Conservation (phyloP, 2,329 filamentous ascomycete species). For the Bipolaris oryzae region DNA sequence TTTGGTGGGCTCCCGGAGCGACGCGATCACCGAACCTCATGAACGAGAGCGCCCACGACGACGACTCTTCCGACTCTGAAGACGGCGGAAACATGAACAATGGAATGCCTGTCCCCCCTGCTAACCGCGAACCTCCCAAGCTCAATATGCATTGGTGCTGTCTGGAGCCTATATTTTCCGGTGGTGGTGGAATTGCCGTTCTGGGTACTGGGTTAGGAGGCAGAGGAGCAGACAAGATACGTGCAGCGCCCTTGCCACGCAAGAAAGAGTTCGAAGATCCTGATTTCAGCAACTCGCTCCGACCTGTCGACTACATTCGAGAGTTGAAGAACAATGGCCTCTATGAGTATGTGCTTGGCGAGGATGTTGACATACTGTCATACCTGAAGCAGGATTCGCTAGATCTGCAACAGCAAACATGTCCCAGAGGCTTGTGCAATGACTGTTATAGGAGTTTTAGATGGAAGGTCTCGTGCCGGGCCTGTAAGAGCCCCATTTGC, state of each 20-base stretch:
- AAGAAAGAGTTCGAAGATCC: constrained; percentile 62
- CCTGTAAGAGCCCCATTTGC: constrained; percentile 62
- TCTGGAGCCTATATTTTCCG: constrained; percentile 64
- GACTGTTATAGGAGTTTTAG: constrained; percentile 64
- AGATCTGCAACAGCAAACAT: constrained; percentile 52
- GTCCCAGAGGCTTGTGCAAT: constrained; percentile 62
- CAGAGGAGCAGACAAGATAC: constrained; percentile 61
- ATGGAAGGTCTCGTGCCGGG: constrained; percentile 65
- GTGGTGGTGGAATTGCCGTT: constrained; percentile 64
- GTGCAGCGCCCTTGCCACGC: constrained; percentile 62
- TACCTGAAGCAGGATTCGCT: constrained; percentile 52
- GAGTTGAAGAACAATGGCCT: constrained; percentile 50
- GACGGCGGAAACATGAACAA: constrained; percentile 44
- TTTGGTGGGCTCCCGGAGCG: constrained; percentile 66
- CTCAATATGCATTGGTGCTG: constrained; percentile 66
- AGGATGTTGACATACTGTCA: constrained; percentile 48
- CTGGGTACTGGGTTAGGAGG: constrained; percentile 55
- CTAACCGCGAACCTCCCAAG: constrained; percentile 52
- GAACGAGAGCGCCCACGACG: constrained; percentile 55
- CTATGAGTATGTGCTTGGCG: constrained; percentile 51
- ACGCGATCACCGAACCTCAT: constrained; percentile 63
- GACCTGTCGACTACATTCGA: constrained; percentile 52
- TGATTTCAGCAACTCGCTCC: constrained; percentile 58
- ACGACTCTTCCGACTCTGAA: constrained; percentile 48
- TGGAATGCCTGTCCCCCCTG: constrained; percentile 43